Base-by-base conservation (phyloP, 2,329 filamentous ascomycete species). In the Alternaria conjuncta region DNA sequence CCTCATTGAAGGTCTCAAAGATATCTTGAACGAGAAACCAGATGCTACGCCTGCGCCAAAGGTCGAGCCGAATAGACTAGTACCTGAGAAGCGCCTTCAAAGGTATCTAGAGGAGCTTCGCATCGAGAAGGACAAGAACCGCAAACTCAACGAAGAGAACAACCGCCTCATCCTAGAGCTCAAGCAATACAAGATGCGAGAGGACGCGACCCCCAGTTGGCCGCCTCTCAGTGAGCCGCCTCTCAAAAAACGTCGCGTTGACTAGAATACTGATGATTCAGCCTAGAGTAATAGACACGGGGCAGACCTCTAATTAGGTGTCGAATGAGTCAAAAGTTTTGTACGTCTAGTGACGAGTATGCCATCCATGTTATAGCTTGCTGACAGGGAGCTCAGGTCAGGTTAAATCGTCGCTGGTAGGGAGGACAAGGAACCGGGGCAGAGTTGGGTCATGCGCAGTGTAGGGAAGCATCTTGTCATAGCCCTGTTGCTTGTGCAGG, bases 61-160 rank as follows among this genome's bases (percentile, higher is more conserved):
- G 28, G 64, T 63, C 15, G 61, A 65, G n/a, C 49, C 59, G 1
- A 45, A 36, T 13, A 65, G 57, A 46, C 70, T 69, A 55, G 60
- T 74, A 6, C 32, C 65, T 6, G 68, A 70, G 13, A 60, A 50
- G 23, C 62, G 60, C 26, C 58, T 63, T 15, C 65, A 66, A 56
- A 62, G 67, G 18, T 55, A 66, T 13, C 50, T 50, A 32, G 65
- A 65, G 0, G 67, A 68, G 55, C 65, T 72, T 10, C 28, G 25
- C 10, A 59, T 51, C 15, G 66, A 65, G 26, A 63, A 65, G 6
- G 58, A 57, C 28, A 69, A 60, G 60, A 69, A 67, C 8, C 41
- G 47, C 26, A 66, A 57, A 53, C 58, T 74, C 44, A 74, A 72
- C 20, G 64, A 67, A 41, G 72, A 73, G 60, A 72, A 73, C 20